phyloP scores from a whole-genome alignment of 1,139 yeast species.

The Meyerozyma elateridarum region DNA sequence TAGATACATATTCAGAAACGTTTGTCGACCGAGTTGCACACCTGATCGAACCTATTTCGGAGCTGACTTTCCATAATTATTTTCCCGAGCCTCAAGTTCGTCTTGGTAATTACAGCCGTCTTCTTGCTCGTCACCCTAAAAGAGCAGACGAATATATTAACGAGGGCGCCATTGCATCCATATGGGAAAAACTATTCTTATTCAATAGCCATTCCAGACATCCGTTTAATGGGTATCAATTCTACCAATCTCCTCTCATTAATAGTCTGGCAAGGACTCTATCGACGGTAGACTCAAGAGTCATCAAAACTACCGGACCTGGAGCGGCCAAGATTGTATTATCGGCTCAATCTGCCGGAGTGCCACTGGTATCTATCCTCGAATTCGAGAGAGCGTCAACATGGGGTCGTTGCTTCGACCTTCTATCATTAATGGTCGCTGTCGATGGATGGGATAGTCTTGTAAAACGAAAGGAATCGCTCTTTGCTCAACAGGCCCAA shows the following conservation, averaged over 20 bases:
- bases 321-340: slow-evolving; percentile 22
- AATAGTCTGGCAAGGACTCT: slow-evolving; percentile 30
- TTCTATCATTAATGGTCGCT: slow-evolving; percentile 35
- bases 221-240: slow-evolving; percentile 32
- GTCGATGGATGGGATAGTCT: slow-evolving; percentile 38
- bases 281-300: slow-evolving; percentile 32
- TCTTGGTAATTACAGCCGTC: slow-evolving; percentile 6
- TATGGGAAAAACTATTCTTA: slow-evolving; percentile 32
- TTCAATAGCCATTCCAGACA: slow-evolving; percentile 31
- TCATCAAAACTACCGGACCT: slow-evolving; percentile 29
- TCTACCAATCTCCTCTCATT: slow-evolving; percentile 34
- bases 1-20: slow-evolving; percentile 26
- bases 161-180: slow-evolving; percentile 25
- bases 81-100: slow-evolving; percentile 28
- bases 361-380: slow-evolving; percentile 23
- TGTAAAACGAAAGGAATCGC: slow-evolving; percentile 21
- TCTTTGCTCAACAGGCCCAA: slow-evolving; percentile 12
- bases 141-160: slow-evolving; percentile 7
- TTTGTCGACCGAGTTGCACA: slow-evolving; percentile 20
- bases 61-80: slow-evolving; percentile 25
- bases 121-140: slow-evolving; percentile 5
- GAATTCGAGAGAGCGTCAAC: slow-evolving; percentile 35
- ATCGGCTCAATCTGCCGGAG: slow-evolving; percentile 32
- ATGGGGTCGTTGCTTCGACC: slow-evolving; percentile 42
- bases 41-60: slow-evolving; percentile 27